phyloP scores from a whole-genome alignment of 2,329 filamentous ascomycete species.

The Botryotinia calthae region DNA sequence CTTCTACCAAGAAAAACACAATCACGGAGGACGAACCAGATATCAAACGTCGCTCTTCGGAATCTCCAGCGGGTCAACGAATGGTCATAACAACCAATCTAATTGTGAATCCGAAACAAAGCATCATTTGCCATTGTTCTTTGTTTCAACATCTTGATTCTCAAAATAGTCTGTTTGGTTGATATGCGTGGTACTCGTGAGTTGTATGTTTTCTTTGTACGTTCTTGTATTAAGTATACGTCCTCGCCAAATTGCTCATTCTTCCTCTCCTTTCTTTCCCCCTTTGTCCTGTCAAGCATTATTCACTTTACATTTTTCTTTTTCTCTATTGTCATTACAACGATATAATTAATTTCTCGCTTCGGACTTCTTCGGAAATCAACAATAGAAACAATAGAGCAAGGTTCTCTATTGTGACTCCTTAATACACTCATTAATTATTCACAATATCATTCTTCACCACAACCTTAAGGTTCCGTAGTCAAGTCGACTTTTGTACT shows the following conservation, averaged over 20 bases:
- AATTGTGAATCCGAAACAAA: conserved; percentile 11
- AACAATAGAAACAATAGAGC: conserved; percentile 17
- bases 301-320: conserved; percentile 10
- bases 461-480: background rate
- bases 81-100: background rate
- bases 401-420: conserved; percentile 19
- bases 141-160: background rate
- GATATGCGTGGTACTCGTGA: background rate
- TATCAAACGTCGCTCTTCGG: background rate
- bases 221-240: conserved; percentile 1
- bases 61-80: background rate
- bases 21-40: conserved; percentile 8
- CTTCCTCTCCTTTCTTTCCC: background rate
- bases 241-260: background rate
- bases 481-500: conserved; percentile 19
- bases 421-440: conserved; percentile 3
- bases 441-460: conserved; percentile 4
- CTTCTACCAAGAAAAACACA: background rate
- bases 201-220: background rate
- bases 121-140: background rate
- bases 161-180: conserved; percentile 12
- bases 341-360: background rate
- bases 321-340: conserved; percentile 7
- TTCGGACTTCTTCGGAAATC: background rate
- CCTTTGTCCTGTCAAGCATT: background rate